A percentile compares a stretch with the other conserved stretches of the same genome.
These are phyloP conservation scores for Malus hybrid DNA, from an alignment of 331 rosid genomes.

Conservation along the genomic window DNA sequence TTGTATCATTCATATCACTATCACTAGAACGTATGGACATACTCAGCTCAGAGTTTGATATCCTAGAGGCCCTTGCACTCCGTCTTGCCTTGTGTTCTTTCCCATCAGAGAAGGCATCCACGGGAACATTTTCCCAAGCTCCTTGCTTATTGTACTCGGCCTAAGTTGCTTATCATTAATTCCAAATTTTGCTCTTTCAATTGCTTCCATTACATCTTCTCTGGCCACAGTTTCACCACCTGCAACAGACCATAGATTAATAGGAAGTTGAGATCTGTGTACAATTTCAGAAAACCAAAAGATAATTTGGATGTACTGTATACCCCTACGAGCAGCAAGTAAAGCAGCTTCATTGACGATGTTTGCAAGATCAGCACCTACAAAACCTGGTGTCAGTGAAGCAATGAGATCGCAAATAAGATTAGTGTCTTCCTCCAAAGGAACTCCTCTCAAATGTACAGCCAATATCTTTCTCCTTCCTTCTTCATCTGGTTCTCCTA, in stretches of 20 bases:
- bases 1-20: background rate
- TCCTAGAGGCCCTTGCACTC: conserved; percentile 64
- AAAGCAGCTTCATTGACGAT: conserved; percentile 85
- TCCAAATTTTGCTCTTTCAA: conserved; percentile 91
- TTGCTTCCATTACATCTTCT: conserved; percentile 91
- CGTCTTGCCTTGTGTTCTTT: conserved; percentile 45
- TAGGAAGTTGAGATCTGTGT: background rate
- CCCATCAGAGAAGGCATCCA: conserved; percentile 87
- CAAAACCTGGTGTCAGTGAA: conserved; percentile 75
- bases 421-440: conserved; percentile 65
- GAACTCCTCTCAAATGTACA: conserved; percentile 88
- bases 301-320: conserved; percentile 5
- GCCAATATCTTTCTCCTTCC: conserved; percentile 92
- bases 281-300: background rate
- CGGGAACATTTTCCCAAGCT: conserved; percentile 74
- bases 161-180: conserved; percentile 57
- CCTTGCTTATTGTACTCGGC: conserved; percentile 55
- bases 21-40: background rate
- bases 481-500: conserved; percentile 90
- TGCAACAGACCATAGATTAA: conserved; percentile 14
- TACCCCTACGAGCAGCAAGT: conserved; percentile 78
- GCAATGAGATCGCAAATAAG: conserved; percentile 72
- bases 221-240: conserved; percentile 75
- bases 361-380: conserved; percentile 96
- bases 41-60: conserved; percentile 69